Evolutionary conservation across 208 protist species (phyloP), one percentile per base, ranked within the genome.

Genomic region (Acanthamoeba comandoni): DNA sequence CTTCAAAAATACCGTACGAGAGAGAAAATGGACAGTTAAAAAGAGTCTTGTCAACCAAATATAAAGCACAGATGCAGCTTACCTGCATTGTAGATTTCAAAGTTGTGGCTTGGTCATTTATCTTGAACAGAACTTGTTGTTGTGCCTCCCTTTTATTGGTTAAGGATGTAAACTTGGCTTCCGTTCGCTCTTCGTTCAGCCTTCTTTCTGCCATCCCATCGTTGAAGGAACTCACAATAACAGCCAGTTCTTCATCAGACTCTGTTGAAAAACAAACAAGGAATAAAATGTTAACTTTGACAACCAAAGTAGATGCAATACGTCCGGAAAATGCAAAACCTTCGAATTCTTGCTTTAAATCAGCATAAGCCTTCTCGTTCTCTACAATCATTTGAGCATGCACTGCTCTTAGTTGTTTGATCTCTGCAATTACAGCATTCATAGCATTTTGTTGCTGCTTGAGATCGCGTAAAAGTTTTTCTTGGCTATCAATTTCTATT

Each of bases 181-280:
- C 65, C 17, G 48, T 26, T 22, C 31, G 31, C 13, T 9, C 48
- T 7, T 71, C 65, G 24, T 26, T 35, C n/a, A 51, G 65, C 7
- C 24, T 26, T 13, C 65, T 26, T 2, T 26, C 9, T 22, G 35
- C 19, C 22, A 91, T n/a, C 31, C 91, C 91, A 55, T 91, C 57
- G 35, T 87, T 60, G 22, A 93, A 93, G 13, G 31, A 39, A 0
- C 35, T 65, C 12, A 51, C 31, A 62, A 93, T 73, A 1, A 77
- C 67, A 7, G 91, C 13, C 29, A 93, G 51, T 7, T 93, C 91
- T 19, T 91, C 91, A 51, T 91, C 84, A 8, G 70, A 17, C 13
- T 93, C 85, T 22, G 67, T 29, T 1, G 60, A 60, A n/a, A n/a
- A 53, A 31, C 11, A 39, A 39, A 13, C 12, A 11, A 31, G 29